Base-by-base conservation (phyloP, 78 protist species). In the Dictyostelium purpureum region DNA sequence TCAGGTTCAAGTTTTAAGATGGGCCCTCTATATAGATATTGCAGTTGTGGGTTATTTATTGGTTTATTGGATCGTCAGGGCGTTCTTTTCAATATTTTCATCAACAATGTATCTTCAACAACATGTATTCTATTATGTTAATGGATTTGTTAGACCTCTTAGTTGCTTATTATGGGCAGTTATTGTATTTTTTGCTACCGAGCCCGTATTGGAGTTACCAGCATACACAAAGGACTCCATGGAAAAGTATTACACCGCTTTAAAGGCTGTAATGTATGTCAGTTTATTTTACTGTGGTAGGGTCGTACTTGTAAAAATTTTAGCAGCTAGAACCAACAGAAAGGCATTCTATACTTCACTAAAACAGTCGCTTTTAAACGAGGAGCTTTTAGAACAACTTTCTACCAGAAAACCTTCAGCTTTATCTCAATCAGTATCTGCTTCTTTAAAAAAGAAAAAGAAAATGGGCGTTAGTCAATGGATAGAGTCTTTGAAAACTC, bases 291-390 rank as follows among this genome's bases (percentile, higher is more conserved):
- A 85, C 45, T 85, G 92, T 69, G 92, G 67, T 18, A 26, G 92
- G 19, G 82, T 85, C 1, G 80, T 70, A 3, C 40, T 85, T 0
- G 92, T 85, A 4, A 85, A 85, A 51, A 59, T 85, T 0, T 33
- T 85, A 38, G 92, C 92, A 0, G 92, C 92, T 3, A 85, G 79
- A 61, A 85, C 92, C 42, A 85, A 85, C 35, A 37, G 92, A 31
- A 85, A 85, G 57, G 92, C 92, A 28, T 85, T 85, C 16, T 85
- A 85, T 24, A 43, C 83, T 7, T 61, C 82, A 2, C 38, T 85
- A 5, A 85, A 85, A 69, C 21, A 54, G 45, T 85, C 92, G 2
- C 42, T 85, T 7, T 26, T 85, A 45, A 73, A 85, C 24, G 92
- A 85, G 21, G 92, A 85, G 28, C 19, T 85, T 3, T 45, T 85